A percentile compares a stretch with the other conserved stretches of the same genome.
phyloP scores from a whole-genome alignment of 129 eudicot genomes.

The Erigeron canadensis region DNA sequence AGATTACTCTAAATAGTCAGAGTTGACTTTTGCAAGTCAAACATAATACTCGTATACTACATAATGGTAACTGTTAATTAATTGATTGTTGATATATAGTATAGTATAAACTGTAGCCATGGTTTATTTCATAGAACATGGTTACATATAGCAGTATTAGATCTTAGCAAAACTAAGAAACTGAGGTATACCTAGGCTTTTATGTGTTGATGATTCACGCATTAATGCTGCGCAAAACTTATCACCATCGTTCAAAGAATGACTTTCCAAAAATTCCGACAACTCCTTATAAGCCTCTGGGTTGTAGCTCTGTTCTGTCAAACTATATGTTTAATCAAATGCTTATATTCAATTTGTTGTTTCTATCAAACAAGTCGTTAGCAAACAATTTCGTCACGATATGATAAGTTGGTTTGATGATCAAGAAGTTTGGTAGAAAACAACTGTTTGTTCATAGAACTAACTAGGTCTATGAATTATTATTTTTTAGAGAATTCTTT shows the following conservation, averaged over 20 bases:
- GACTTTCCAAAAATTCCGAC: slow-evolving; percentile 63
- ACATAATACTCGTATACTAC: background rate
- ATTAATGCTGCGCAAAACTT: slow-evolving; percentile 81
- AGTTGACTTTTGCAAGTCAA: slow-evolving; percentile 14
- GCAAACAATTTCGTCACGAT: too few species aligned
- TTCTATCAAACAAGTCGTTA: background rate
- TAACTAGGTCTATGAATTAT: too few species aligned
- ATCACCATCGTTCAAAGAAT: slow-evolving; percentile 80
- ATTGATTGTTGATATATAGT: background rate
- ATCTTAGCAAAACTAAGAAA: background rate
- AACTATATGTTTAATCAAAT: slow-evolving; percentile 26
- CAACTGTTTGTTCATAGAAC: too few species aligned
- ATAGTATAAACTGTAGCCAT: background rate
- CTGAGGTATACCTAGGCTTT: slow-evolving; percentile 55
- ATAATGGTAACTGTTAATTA: background rate
- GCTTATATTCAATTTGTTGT: background rate
- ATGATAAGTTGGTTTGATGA: background rate
- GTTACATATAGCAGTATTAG: background rate
- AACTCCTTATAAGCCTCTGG: slow-evolving; percentile 75
- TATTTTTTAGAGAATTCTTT: background rate
- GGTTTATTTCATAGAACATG: background rate
- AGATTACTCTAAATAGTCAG: slow-evolving; percentile 20
- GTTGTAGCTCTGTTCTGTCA: slow-evolving; percentile 92
- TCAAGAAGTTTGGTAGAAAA: background rate
- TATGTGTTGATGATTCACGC: slow-evolving; percentile 84